Percentiles rank a stretch among this genome's conserved stretches.
phyloP scores from a whole-genome alignment of 2,329 filamentous ascomycete genomes.

The Sclerotinia subarctica region DNA sequence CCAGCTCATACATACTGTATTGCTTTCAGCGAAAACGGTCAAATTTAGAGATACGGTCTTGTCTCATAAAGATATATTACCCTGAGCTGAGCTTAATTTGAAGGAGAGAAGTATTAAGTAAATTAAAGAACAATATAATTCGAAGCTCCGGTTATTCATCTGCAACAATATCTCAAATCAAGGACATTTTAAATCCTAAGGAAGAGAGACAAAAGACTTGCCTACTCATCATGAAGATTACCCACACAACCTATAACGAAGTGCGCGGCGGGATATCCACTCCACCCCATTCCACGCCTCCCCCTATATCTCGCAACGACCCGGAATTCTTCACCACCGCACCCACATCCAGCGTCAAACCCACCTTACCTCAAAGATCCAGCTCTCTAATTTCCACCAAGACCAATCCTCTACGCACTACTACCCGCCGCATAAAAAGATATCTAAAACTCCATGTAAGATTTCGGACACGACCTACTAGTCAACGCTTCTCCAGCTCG shows the following conservation, averaged over 20 bases:
- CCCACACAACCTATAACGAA: constrained; percentile 10
- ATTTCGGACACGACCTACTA: not conserved
- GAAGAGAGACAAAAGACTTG: not conserved
- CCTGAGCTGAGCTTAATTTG: not conserved
- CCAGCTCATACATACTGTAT: too few species aligned
- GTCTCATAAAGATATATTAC: not conserved
- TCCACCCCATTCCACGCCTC: not conserved
- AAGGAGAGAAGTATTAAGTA: not conserved
- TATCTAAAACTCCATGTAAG: not conserved
- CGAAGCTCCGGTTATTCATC: not conserved
- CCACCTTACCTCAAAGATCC: not conserved
- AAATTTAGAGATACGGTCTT: not conserved
- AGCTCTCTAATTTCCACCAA: not conserved
- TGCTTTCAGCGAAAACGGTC: not conserved
- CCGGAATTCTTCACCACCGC: constrained; percentile 2
- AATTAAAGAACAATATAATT: not conserved
- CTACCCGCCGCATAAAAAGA: not conserved
- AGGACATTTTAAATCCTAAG: not conserved
- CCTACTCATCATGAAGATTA: not conserved
- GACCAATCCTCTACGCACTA: not conserved
- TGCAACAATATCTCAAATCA: not conserved
- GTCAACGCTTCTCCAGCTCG: not conserved
- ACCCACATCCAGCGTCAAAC: not conserved
- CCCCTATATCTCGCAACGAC: too few species aligned
- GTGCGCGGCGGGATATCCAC: not conserved